Conservation (phyloP, 768 basidiomycete species). For the Floccularia luteovirens region DNA sequence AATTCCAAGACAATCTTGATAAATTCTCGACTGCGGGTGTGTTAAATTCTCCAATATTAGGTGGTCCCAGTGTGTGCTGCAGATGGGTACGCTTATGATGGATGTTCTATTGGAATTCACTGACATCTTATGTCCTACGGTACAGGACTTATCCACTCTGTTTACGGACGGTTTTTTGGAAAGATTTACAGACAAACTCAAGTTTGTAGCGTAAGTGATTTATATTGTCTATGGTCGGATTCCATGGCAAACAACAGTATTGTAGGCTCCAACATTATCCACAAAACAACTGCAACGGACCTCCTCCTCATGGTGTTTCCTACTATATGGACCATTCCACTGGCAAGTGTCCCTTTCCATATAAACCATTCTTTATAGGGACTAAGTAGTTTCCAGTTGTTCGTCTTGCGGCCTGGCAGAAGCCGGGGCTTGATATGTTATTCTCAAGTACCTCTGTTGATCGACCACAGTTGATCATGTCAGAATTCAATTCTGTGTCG, state of each 20-base stretch:
- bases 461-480: constrained; percentile 35
- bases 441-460: constrained; percentile 19
- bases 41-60: constrained; percentile 27
- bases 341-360: constrained; percentile 19
- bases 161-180: constrained; percentile 33
- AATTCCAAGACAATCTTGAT: constrained; percentile 27
- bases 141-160: constrained; percentile 33
- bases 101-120: background rate
- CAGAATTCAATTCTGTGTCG: constrained; percentile 46
- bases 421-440: constrained; percentile 27
- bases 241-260: background rate
- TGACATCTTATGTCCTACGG: background rate
- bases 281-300: constrained; percentile 35
- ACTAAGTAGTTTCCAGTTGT: constrained; percentile 20
- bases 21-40: constrained; percentile 31
- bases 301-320: constrained; percentile 25
- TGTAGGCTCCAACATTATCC: constrained; percentile 45
- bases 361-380: constrained; percentile 1
- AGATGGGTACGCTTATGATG: constrained; percentile 29
- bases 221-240: background rate
- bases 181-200: constrained; percentile 27
- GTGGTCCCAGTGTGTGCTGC: constrained; percentile 46
- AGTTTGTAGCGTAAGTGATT: constrained; percentile 38
- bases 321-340: constrained; percentile 40
- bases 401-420: constrained; percentile 36